Evolutionary conservation across 306 rosid genomes (phyloP).

Genomic region (Prosopis cineraria): DNA sequence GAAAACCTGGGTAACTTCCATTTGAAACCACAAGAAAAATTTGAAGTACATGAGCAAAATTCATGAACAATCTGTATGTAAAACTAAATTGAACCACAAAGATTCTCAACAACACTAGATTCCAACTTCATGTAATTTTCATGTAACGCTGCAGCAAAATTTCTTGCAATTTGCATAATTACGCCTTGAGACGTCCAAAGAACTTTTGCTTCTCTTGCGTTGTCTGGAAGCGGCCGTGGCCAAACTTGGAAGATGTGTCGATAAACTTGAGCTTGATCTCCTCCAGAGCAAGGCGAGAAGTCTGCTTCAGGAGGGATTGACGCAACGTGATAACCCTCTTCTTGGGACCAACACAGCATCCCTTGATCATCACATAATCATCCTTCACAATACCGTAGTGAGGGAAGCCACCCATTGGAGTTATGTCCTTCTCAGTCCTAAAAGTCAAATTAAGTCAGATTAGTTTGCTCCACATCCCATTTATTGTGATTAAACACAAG

Average conservation of each 20-base stretch:
- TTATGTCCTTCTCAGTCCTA: slow-evolving; percentile 92
- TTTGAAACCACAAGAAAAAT: slow-evolving; percentile 1
- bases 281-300: slow-evolving; percentile 76
- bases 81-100: neutral
- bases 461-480: neutral
- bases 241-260: slow-evolving; percentile 84
- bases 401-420: slow-evolving; percentile 93
- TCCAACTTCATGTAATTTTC: slow-evolving; percentile 11
- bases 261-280: slow-evolving; percentile 88
- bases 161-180: slow-evolving; percentile 4
- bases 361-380: slow-evolving; percentile 74
- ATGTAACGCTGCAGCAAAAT: neutral
- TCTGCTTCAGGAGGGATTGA: slow-evolving; percentile 82
- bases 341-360: slow-evolving; percentile 84
- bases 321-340: slow-evolving; percentile 82
- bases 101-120: neutral
- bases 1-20: neutral
- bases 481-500: neutral
- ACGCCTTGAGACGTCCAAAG: slow-evolving; percentile 82
- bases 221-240: slow-evolving; percentile 94
- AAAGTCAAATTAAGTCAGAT: neutral
- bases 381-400: slow-evolving; percentile 86
- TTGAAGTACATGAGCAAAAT: slow-evolving; percentile 11
- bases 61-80: neutral
- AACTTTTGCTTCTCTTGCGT: slow-evolving; percentile 79